Conservation (phyloP, 1,139 yeast genomes). For the Kodamaea suecica region DNA sequence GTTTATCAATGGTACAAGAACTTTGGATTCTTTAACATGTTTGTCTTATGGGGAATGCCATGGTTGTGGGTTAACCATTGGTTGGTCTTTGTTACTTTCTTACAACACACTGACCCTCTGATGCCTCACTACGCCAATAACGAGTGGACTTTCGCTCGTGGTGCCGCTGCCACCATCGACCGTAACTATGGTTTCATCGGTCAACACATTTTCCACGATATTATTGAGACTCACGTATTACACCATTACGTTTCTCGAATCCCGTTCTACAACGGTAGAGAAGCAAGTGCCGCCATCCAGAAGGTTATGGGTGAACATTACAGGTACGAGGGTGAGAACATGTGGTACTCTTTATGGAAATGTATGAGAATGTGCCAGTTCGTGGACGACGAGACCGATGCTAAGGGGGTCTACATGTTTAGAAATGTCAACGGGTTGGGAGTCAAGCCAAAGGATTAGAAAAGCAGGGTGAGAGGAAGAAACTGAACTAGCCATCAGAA, state of each 20-base stretch:
- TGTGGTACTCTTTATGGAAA: conserved; percentile 60
- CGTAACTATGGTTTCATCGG: conserved; percentile 62
- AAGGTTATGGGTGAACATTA: conserved; percentile 61
- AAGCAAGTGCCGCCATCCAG: conserved; percentile 55
- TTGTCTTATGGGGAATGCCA: conserved; percentile 54
- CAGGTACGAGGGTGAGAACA: conserved; percentile 49
- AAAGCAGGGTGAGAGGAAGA: too few relatives aligned
- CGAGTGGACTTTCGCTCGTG: conserved; percentile 64
- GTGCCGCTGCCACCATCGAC: conserved; percentile 66
- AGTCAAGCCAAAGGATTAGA: conserved; percentile 17
- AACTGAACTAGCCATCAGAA: too few relatives aligned
- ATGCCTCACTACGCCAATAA: conserved; percentile 57
- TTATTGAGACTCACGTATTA: conserved; percentile 61
- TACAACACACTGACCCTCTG: conserved; percentile 57
- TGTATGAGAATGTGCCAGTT: conserved; percentile 55
- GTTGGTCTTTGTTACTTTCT: conserved; percentile 59
- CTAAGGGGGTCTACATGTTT: conserved; percentile 55
- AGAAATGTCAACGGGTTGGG: conserved; percentile 56
- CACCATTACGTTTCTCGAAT: conserved; percentile 62
- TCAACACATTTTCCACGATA: conserved; percentile 57
- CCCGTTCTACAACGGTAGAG: conserved; percentile 62
- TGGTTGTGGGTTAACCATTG: conserved; percentile 60
- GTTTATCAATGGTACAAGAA: conserved; percentile 48
- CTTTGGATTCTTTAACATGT: conserved; percentile 47
- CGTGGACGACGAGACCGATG: conserved; percentile 49